Percentiles rank a stretch among this genome's conserved stretches.
These are phyloP conservation scores for Beta corolliflora DNA, from an alignment of 179 eudicot genomes.

Conservation along the genomic window DNA sequence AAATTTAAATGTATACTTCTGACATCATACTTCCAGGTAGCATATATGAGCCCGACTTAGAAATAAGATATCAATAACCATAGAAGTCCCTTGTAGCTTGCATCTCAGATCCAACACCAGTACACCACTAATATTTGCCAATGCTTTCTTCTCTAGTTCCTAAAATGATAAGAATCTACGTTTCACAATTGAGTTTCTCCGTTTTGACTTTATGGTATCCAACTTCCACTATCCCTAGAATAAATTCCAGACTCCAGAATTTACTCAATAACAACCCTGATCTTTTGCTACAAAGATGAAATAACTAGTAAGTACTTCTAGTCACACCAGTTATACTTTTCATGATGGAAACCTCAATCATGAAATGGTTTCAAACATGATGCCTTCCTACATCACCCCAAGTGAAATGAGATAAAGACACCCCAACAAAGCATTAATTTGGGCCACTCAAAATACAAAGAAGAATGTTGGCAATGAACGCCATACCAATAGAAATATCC, in stretches of 20 bases:
- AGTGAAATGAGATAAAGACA: not conserved
- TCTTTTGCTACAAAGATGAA: not conserved
- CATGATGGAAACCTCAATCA: not conserved
- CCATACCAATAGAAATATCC: conserved; percentile 38
- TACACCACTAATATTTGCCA: not conserved
- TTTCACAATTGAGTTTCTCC: not conserved
- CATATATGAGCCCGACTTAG: not conserved
- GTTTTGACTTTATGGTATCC: not conserved
- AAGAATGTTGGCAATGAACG: not conserved
- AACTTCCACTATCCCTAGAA: not conserved
- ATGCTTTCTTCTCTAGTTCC: conserved; percentile 3
- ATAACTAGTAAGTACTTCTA: not conserved
- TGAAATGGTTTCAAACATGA: not conserved
- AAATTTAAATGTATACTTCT: not conserved
- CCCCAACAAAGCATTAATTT: not conserved
- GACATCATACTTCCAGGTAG: not conserved
- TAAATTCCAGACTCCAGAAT: not conserved
- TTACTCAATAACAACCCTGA: not conserved
- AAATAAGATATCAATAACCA: not conserved
- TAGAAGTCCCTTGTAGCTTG: not conserved
- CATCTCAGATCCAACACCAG: not conserved
- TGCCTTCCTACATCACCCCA: not conserved
- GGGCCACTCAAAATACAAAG: not conserved
- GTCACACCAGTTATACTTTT: not conserved
- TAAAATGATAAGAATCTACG: not conserved